Conservation (phyloP, 192 early-diverging fungal genomes). For the Helicostylum pulchrum region DNA sequence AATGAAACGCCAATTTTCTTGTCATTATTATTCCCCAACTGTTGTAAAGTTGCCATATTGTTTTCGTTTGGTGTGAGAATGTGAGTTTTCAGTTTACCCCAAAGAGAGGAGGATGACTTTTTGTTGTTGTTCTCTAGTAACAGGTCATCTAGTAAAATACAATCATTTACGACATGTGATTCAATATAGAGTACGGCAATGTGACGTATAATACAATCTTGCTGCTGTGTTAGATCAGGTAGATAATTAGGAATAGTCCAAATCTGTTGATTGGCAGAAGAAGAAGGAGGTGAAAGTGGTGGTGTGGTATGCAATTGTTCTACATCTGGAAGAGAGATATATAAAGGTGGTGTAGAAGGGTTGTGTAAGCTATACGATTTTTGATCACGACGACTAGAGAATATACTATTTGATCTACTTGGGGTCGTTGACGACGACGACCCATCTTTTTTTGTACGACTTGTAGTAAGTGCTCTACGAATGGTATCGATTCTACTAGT, state of each 20-base stretch:
- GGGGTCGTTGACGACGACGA: background rate
- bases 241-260: slow-evolving; percentile 7
- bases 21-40: background rate
- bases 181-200: slow-evolving; percentile 4
- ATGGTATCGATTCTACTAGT: slow-evolving; percentile 6
- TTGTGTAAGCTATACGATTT: slow-evolving; percentile 4
- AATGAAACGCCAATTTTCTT: slow-evolving; percentile 15
- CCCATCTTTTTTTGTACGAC: background rate
- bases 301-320: slow-evolving; percentile 2
- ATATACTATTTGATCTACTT: background rate
- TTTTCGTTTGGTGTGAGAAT: background rate
- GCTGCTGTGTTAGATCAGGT: background rate
- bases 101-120: background rate
- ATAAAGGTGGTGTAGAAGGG: background rate
- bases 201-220: slow-evolving; percentile 13
- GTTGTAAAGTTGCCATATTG: background rate
- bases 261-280: slow-evolving; percentile 6
- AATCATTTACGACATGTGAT: background rate
- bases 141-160: background rate
- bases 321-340: slow-evolving; percentile 10
- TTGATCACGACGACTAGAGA: background rate
- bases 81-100: slow-evolving; percentile 23
- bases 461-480: slow-evolving; percentile 12
- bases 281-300: slow-evolving; percentile 13
- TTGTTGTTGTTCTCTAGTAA: slow-evolving; percentile 17